Base-by-base conservation (phyloP, 768 basidiomycete species). In the Butyriboletus loyo region DNA sequence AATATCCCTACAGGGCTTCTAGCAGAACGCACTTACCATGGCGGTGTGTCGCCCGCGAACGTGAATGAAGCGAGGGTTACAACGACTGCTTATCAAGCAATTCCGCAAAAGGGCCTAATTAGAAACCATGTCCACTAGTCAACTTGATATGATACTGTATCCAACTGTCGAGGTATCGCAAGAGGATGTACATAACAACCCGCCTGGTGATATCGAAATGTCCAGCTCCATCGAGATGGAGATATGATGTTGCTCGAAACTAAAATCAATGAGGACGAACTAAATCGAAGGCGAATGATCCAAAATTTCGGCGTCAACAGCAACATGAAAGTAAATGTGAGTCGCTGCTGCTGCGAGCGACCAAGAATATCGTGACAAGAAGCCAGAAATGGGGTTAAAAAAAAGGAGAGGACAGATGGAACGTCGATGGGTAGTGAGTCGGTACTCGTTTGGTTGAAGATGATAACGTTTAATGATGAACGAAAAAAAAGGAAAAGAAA, bases 151-250 rank as follows among this genome's bases (percentile, higher is more conserved):
- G 21, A 8, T 31, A 48, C 17, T 19, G 15, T 37, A 56, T 28
- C 45, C 21, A 40, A 32, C 21, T 15, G 24, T 22, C 40, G 25
- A 35, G 14, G 38, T 2, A 10, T 38, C 19, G n/a, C 39, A 31
- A 49, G 25, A 27, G 4, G 14, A 28, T 40, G 39, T 19, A 38
- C 14, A 54, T 39, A 30, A 6, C 5, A 42, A 30, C 46, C 34
- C 13, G 52, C 41, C 13, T 37, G 41, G 30, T 61, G 46, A 47
- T 41, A 40, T 22, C 14, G 38, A 54, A 54, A 56, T 52, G 44
- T 49, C 56, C 63, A 56, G 55, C 63, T 66, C 63, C 60, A 62
- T 32, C 42, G 46, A 27, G 35, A 48, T 54, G 58, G 55, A 53
- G 56, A 54, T 56, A 53, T 36, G 34, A 50, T 49, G 30, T 46